Evolutionary conservation across 2,329 filamentous ascomycete species (phyloP).

Genomic region (Cylindrodendrum hubeiense): DNA sequence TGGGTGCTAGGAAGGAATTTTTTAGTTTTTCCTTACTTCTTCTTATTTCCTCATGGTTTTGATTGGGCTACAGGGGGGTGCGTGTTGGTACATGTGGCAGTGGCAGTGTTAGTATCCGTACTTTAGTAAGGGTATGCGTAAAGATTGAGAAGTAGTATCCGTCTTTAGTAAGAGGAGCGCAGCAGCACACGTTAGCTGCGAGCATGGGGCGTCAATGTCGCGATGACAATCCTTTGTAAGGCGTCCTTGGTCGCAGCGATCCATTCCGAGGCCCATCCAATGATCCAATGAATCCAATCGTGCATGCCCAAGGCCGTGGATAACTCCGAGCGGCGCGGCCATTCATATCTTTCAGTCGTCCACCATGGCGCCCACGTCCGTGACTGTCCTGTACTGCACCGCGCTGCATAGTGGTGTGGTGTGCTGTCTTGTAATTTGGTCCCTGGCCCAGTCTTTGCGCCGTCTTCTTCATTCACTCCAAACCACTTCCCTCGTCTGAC

Average conservation of each 20-base stretch:
- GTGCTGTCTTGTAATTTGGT: constrained; percentile 1
- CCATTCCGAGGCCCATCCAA: neutral
- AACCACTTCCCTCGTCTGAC: constrained; percentile 15
- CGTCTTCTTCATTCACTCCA: neutral
- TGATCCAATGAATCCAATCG: too few species aligned
- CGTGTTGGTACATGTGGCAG: neutral
- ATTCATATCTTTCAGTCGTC: neutral
- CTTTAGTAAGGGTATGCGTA: neutral
- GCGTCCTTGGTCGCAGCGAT: neutral
- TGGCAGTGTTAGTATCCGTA: constrained; percentile 13
- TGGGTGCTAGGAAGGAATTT: constrained; percentile 16
- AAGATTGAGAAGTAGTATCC: neutral
- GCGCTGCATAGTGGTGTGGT: constrained; percentile 4
- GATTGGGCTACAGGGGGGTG: constrained; percentile 15
- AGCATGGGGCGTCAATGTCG: neutral
- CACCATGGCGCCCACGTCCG: neutral
- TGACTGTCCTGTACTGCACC: neutral
- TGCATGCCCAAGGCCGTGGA: neutral
- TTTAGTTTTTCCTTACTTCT: constrained; percentile 15
- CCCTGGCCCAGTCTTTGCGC: neutral
- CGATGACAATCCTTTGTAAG: too few species aligned
- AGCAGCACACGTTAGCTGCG: neutral
- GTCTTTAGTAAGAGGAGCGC: neutral
- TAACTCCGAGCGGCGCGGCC: neutral
- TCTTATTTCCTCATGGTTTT: constrained; percentile 1